These are phyloP conservation scores for Sordaria brevicollis DNA, from an alignment of 495 filamentous ascomycete genomes.

Conservation along the genomic window DNA sequence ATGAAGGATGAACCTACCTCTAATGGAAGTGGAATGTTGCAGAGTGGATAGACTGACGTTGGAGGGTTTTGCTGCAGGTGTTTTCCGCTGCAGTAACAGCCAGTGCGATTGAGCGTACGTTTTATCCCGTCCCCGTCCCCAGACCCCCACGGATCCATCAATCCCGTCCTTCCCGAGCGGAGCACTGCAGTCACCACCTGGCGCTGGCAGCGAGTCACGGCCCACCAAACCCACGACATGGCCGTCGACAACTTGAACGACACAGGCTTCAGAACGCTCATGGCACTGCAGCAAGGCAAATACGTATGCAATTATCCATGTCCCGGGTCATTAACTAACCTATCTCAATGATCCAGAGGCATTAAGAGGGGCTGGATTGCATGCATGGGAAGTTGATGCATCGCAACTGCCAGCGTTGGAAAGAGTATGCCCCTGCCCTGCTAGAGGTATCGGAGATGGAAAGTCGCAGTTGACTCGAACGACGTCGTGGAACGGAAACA, in stretches of 20 bases:
- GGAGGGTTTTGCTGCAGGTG: slow-evolving; percentile 4
- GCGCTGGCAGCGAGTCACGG: no score
- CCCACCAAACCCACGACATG: no score
- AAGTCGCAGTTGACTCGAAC: not conserved
- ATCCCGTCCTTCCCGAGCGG: not conserved
- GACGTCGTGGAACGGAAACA: no score
- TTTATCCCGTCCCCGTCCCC: no score
- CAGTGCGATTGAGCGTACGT: slow-evolving; percentile 19
- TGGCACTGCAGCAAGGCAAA: no score
- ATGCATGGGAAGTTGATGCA: slow-evolving; percentile 14
- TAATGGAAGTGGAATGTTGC: not conserved
- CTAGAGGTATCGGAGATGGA: not conserved
- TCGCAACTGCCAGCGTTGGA: slow-evolving; percentile 8
- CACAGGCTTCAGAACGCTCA: no score
- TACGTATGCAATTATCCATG: no score
- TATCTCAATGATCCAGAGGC: slow-evolving; percentile 8
- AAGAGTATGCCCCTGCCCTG: no score
- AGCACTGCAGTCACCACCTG: not conserved
- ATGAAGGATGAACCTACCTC: no score
- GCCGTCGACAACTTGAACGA: no score
- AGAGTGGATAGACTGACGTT: not conserved
- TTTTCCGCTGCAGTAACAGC: slow-evolving; percentile 15
- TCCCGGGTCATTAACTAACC: no score
- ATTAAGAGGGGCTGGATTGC: slow-evolving; percentile 13
- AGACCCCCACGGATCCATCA: not conserved